These are phyloP conservation scores for Abrus pulchellus DNA, from an alignment of 306 rosid species.

Conservation along the genomic window DNA sequence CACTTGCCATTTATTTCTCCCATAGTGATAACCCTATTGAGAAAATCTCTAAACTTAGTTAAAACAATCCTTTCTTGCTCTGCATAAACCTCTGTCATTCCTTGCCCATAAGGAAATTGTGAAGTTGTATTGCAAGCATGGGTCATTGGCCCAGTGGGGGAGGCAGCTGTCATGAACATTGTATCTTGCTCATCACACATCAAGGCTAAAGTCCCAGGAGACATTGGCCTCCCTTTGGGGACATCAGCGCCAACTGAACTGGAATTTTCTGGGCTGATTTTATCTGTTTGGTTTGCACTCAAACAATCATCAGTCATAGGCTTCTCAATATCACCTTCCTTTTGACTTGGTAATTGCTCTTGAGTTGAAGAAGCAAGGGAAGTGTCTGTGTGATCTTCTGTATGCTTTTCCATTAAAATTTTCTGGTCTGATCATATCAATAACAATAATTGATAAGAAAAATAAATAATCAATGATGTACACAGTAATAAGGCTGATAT, in stretches of 20 bases:
- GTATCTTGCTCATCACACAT: slow-evolving; percentile 98
- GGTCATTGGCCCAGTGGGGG: slow-evolving; percentile 67
- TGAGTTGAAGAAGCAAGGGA: slow-evolving; percentile 77
- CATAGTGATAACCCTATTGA: slow-evolving; percentile 85
- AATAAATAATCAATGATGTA: slow-evolving; percentile 5
- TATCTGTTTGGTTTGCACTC: slow-evolving; percentile 77
- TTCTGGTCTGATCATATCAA: slow-evolving; percentile 68
- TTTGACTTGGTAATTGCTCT: slow-evolving; percentile 69
- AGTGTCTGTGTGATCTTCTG: slow-evolving; percentile 71
- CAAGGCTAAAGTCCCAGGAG: slow-evolving; percentile 98
- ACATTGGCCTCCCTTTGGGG: slow-evolving; percentile 83
- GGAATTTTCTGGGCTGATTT: slow-evolving; percentile 72
- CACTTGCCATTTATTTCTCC: slow-evolving; percentile 97
- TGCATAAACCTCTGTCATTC: slow-evolving; percentile 77
- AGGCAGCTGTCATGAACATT: slow-evolving; percentile 81
- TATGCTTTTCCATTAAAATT: slow-evolving; percentile 63
- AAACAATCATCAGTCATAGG: slow-evolving; percentile 74
- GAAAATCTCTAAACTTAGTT: slow-evolving; percentile 86
- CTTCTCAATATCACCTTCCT: slow-evolving; percentile 72
- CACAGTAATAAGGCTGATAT: slow-evolving; percentile 7
- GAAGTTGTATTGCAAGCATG: slow-evolving; percentile 72
- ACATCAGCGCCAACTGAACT: slow-evolving; percentile 79
- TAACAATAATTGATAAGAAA: slow-evolving; percentile 32
- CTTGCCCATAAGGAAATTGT: slow-evolving; percentile 76
- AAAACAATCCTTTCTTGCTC: slow-evolving; percentile 90